Conservation (phyloP, 1,284 basidiomycete species). For the Sphaerobolus stellatus region DNA sequence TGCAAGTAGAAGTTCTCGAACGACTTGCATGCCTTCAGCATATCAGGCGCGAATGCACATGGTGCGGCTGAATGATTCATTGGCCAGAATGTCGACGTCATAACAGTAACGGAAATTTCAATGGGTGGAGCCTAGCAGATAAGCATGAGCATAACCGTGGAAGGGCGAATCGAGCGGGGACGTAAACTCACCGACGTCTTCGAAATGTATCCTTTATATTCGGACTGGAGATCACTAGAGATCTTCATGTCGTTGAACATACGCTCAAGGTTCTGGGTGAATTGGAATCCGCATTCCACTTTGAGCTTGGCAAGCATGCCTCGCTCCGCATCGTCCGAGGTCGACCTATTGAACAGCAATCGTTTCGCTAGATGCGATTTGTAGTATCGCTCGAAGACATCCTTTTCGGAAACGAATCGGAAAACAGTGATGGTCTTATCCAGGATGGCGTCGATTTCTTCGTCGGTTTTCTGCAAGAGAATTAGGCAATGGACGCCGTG, state of each 20-base stretch:
- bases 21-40: constrained; percentile 65
- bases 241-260: constrained; percentile 99
- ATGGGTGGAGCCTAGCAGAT: constrained; percentile 59
- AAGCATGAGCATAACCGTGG: no score
- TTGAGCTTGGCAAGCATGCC: constrained; percentile 99
- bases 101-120: constrained; percentile 83
- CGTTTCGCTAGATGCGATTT: constrained; percentile 95
- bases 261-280: constrained; percentile 97
- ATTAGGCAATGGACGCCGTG: constrained; percentile 9
- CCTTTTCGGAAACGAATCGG: constrained; percentile 93
- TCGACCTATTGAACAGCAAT: constrained; percentile 80
- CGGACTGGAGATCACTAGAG: constrained; percentile 79
- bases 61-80: constrained; percentile 54
- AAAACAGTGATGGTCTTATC: constrained; percentile 97
- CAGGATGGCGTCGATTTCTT: constrained; percentile 84
- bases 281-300: constrained; percentile 94
- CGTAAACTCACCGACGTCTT: constrained; percentile 49
- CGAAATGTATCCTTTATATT: constrained; percentile 64
- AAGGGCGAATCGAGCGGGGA: no score
- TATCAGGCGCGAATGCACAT: constrained; percentile 66
- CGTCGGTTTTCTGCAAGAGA: constrained; percentile 80
- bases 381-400: constrained; percentile 98
- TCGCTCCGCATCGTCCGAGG: constrained; percentile 96
- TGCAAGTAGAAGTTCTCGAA: constrained; percentile 92
- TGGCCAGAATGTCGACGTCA: constrained; percentile 95